Base-by-base conservation (phyloP, 495 filamentous ascomycete species). In the Daldinia vernicosa region DNA sequence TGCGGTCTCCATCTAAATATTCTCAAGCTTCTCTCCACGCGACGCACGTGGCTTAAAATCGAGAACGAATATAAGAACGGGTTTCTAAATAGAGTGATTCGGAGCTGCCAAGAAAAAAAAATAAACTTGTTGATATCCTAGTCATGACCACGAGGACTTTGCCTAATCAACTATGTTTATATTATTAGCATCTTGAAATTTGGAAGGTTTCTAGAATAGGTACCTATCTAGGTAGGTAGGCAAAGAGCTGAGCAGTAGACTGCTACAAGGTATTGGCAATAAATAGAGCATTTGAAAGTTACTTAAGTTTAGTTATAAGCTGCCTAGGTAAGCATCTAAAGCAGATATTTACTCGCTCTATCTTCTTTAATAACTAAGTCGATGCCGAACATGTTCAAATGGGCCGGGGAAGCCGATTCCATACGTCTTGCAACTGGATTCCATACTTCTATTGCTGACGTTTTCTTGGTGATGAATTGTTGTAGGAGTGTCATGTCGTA, bases 1-100 rank as follows among this genome's bases (percentile, higher is more conserved):
- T 70, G 37, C 60, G 43, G 40, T 27, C 45, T 47, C 54, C 53
- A 32, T 59, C 12, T 45, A 53, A 59, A 63, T 59, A 50, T 37
- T 55, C 5, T 47, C 11, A 27, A 58, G 45, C 4, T 40, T 35
- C 6, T 56, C 30, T 56, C 45, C 43, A 56, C 15, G 35, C 39
- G 33, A 37, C n/a, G 50, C 28, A 50, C 28, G 53, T 51, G 59
- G 28, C n/a, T 30, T 15, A 19, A 54, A 69, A 1, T 6, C 9
- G 12, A n/a, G 26, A 69, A 43, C n/a, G 45, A 47, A 47, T 14
- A 40, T 3, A 22, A 14, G 22, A 47, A 47, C 11, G 17, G 19
- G 43, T 47, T 47, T 47, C 43, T 47, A 26, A 60, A n/a, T 22
- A 58, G 39, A 57, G 51, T 58, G 17, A 19, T 50, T 54, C 15